Evolutionary conservation across 2,329 filamentous ascomycete species (phyloP), one percentile per base, ranked within the genome.

Genomic region (Sphaceloma murrayae): DNA sequence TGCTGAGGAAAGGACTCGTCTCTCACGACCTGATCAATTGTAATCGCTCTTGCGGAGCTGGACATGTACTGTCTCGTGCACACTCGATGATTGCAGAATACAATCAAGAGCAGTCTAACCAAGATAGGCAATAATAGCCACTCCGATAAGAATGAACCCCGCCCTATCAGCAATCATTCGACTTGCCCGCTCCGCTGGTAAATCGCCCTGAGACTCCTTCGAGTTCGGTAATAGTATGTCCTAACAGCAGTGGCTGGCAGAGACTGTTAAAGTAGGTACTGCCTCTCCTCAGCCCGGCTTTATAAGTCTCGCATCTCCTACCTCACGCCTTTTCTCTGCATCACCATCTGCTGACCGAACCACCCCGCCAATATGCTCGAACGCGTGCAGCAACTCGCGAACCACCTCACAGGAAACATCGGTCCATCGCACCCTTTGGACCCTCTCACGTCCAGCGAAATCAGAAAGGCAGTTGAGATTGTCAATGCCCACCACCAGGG

Each of bases 371-470:
- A 78, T 75, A 74, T 75, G 52, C 68, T 79, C 52, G 74, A 80
- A 53, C 72, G 77, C 53, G 65, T 81, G 34, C 76, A 77, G 64
- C 77, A 79, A 56, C 67, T 82, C 57, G 67, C 76, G 52, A 67
- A 72, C 44, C 78, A 82, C 55, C 62, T 82, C 55, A 73, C 69
- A 43, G 75, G 74, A 46, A 67, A 70, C 18, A 57, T 67, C 14
- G 57, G 67, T 27, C 67, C 68, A 39, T 72, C 74, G 26, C 79
- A 93, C 57, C 86, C 86, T 4, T 74, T 91, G 51, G 86, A 93
- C 56, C 86, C 86, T 43, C 77, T 94, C 34, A 74, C 73, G 7
- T 68, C 73, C 7, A 63, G 68, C 2, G 87, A 94, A 63, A 93
- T 94, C 53, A 78, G 82, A 54, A 65, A 73, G 14, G 78, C 78